Evolutionary conservation across 2,329 filamentous ascomycete genomes (phyloP).

Genomic region (Microsporum ferrugineum): DNA sequence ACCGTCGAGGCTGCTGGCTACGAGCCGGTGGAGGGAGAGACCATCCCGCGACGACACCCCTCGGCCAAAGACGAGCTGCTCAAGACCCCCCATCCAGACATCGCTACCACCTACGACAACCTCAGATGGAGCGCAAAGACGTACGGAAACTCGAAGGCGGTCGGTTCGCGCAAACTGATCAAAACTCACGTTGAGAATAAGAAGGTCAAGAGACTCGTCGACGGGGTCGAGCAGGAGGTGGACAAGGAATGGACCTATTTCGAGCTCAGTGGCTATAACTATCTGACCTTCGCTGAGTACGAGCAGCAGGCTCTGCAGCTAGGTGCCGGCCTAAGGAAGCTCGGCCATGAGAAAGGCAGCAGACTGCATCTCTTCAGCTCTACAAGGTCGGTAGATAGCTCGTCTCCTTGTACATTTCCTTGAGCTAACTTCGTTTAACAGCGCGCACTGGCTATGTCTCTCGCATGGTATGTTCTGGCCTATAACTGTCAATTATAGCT

Average conservation of each 20-base stretch:
- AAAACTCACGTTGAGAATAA: constrained; percentile 72
- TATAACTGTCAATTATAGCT: not conserved
- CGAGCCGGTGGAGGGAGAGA: constrained; percentile 64
- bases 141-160: constrained; percentile 52
- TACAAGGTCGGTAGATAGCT: constrained; percentile 50
- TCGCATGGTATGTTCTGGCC: constrained; percentile 49
- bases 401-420: not conserved
- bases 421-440: constrained; percentile 23
- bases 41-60: constrained; percentile 66
- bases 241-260: constrained; percentile 90
- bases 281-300: constrained; percentile 69
- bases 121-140: constrained; percentile 55
- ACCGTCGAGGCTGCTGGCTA: constrained; percentile 60
- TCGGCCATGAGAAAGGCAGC: constrained; percentile 58
- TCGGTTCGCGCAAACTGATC: constrained; percentile 63
- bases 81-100: constrained; percentile 53
- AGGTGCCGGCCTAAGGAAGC: constrained; percentile 60
- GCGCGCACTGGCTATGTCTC: constrained; percentile 70
- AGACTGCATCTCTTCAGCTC: constrained; percentile 71
- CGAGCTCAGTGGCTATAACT: constrained; percentile 67
- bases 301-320: constrained; percentile 56
- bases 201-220: constrained; percentile 78
- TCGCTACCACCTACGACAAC: constrained; percentile 69
- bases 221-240: constrained; percentile 65
- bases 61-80: constrained; percentile 59